Evolutionary conservation across 441 rosid genomes (phyloP).

Genomic region (Pelargonium myrrhifolium): DNA sequence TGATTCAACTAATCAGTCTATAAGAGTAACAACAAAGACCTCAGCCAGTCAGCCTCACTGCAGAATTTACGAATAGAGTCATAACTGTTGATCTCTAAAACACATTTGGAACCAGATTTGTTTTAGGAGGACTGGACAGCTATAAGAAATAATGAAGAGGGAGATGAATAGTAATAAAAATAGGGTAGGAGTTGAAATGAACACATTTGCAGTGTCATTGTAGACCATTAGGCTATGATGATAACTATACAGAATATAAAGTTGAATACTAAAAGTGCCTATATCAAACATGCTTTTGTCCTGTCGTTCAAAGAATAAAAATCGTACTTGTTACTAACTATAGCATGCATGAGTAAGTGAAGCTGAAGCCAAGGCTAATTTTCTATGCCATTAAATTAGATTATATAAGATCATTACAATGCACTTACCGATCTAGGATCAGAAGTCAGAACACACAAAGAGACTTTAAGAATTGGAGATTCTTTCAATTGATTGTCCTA

Average conservation of each 20-base stretch:
- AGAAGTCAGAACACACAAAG: background rate
- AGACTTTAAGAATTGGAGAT: background rate
- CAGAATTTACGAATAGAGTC: too few relatives aligned
- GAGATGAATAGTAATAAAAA: too few relatives aligned
- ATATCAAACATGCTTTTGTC: background rate
- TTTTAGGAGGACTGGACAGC: too few relatives aligned
- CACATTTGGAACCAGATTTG: too few relatives aligned
- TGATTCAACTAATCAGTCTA: too few relatives aligned
- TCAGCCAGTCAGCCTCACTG: too few relatives aligned
- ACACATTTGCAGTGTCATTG: too few relatives aligned
- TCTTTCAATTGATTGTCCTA: background rate
- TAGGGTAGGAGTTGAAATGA: too few relatives aligned
- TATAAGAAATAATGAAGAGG: too few relatives aligned
- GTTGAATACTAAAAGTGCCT: background rate
- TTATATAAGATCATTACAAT: too few relatives aligned
- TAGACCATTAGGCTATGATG: background rate
- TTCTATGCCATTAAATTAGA: background rate
- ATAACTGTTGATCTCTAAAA: too few relatives aligned
- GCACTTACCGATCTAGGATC: background rate
- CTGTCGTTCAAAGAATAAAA: background rate
- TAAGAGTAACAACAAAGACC: too few relatives aligned
- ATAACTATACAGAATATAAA: background rate
- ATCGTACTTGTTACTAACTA: background rate
- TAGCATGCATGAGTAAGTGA: background rate
- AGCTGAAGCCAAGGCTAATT: background rate